A percentile compares a stretch with the other conserved stretches of the same genome.
Evolutionary conservation across 345 rosid species (phyloP).

Genomic region (Rhodomyrtus tomentosa): DNA sequence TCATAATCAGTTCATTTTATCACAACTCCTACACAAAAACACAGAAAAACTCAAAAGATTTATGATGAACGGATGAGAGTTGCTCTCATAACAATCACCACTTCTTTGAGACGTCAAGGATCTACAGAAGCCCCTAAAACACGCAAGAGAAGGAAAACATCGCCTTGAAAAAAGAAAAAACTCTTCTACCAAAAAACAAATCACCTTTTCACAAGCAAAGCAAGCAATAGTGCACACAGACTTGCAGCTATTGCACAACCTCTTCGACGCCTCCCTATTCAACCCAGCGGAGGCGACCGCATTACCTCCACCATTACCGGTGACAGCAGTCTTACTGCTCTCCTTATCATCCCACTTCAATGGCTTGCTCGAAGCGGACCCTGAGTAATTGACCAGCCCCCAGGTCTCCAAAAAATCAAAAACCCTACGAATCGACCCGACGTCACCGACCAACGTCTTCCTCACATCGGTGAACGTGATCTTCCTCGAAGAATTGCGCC

Average conservation of each 20-base stretch:
- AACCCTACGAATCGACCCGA: constrained; percentile 80
- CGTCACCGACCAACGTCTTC: constrained; percentile 71
- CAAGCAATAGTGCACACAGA: constrained; percentile 77
- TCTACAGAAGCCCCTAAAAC: neutral
- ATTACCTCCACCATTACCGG: neutral
- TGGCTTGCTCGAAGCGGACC: constrained; percentile 39
- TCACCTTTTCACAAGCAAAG: constrained; percentile 79
- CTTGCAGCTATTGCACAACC: constrained; percentile 76
- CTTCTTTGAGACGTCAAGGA: neutral
- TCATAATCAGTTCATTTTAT: neutral
- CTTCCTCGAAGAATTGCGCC: constrained; percentile 50
- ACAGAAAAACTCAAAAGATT: neutral
- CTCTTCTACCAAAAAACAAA: neutral
- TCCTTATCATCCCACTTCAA: constrained; percentile 92
- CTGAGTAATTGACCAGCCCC: constrained; percentile 73
- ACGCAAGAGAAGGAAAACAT: neutral
- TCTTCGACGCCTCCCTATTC: constrained; percentile 34
- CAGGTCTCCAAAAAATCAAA: constrained; percentile 85
- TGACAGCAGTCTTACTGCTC: constrained; percentile 19
- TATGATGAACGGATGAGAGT: neutral
- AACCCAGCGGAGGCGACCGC: constrained; percentile 13
- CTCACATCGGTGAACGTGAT: constrained; percentile 78
- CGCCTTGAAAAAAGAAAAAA: neutral
- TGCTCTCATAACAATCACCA: neutral
- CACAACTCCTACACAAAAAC: neutral